phyloP scores from a whole-genome alignment of 2,329 filamentous ascomycete species.

The Penicillium corylophilum region DNA sequence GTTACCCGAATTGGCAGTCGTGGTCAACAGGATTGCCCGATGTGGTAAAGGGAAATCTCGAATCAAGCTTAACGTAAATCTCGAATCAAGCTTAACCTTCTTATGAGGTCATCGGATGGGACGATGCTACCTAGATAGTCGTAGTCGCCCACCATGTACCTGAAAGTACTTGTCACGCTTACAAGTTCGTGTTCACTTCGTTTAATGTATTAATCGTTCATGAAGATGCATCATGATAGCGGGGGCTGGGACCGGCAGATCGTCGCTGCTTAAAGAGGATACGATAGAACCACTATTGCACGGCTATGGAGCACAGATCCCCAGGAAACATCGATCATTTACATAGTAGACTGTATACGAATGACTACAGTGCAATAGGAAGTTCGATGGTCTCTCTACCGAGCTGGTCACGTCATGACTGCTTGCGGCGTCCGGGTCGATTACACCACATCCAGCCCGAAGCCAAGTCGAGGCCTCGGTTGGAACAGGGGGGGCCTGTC shows the following conservation, averaged over 20 bases:
- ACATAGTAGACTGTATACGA: neutral
- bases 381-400: neutral
- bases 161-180: neutral
- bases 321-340: neutral
- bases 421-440: conserved; percentile 1
- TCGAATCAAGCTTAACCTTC: neutral
- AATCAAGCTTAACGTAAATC: too few species aligned
- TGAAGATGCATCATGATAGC: neutral
- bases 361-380: neutral
- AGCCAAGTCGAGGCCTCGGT: neutral
- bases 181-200: neutral
- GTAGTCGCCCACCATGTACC: neutral
- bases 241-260: neutral
- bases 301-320: too few species aligned
- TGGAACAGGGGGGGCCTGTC: neutral
- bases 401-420: conserved; percentile 18
- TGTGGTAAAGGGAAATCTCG: neutral
- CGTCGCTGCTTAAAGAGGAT: neutral
- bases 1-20: neutral
- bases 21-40: conserved; percentile 2
- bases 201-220: neutral
- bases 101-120: conserved; percentile 1
- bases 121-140: neutral
- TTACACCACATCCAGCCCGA: neutral
- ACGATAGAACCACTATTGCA: neutral